These are phyloP conservation scores for Coemansia sp. DNA, from an alignment of 192 early-diverging fungal genomes.

Conservation along the genomic window DNA sequence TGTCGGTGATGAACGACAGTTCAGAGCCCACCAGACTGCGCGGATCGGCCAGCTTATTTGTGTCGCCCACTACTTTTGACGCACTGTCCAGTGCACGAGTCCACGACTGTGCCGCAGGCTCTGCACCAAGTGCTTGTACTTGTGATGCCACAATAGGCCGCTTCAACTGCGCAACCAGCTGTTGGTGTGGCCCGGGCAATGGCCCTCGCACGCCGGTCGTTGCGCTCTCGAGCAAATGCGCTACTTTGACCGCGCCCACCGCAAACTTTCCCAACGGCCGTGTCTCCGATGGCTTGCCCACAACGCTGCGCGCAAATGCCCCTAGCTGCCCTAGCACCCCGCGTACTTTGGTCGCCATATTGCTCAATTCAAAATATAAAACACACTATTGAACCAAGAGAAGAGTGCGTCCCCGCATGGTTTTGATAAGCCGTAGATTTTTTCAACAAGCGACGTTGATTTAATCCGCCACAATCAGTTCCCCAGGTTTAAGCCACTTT, in stretches of 20 bases:
- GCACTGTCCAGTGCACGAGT: constrained; percentile 28
- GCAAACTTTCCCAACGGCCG: constrained; percentile 45
- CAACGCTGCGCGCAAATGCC: constrained; percentile 25
- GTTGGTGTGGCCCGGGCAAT: constrained; percentile 26
- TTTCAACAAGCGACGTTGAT: background rate
- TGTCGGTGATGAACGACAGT: constrained; percentile 78
- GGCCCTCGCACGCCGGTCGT: constrained; percentile 38
- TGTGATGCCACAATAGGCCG: constrained; percentile 29
- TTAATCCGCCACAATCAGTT: no score
- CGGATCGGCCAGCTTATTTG: constrained; percentile 13
- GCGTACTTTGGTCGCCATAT: constrained; percentile 39
- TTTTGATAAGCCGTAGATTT: background rate
- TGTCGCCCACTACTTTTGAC: constrained; percentile 23
- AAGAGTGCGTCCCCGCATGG: background rate
- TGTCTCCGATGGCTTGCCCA: constrained; percentile 27
- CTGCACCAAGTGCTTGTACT: constrained; percentile 8
- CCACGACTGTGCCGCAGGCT: constrained; percentile 12
- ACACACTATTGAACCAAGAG: background rate
- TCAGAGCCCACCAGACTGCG: constrained; percentile 78
- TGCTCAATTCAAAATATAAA: background rate
- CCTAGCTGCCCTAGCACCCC: constrained; percentile 40
- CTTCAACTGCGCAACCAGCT: constrained; percentile 22
- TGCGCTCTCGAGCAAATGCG: constrained; percentile 40
- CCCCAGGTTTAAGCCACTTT: no score
- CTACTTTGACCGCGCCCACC: constrained; percentile 39